These are phyloP conservation scores for Gracilaria vermiculophylla DNA, from an alignment of 23 red algal genomes.

Conservation along the genomic window DNA sequence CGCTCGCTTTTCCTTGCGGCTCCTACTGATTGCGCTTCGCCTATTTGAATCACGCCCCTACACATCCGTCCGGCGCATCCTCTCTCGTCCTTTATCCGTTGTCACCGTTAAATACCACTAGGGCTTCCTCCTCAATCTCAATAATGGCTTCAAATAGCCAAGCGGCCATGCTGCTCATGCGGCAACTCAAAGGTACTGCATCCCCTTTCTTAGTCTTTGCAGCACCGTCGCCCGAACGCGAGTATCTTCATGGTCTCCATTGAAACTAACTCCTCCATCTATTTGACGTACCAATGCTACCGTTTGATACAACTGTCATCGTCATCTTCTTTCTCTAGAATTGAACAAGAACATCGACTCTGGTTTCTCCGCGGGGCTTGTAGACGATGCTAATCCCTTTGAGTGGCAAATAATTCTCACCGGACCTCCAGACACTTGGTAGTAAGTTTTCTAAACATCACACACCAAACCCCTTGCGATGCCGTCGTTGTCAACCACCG, in stretches of 20 bases:
- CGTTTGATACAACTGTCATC: no score
- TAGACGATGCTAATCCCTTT: slow-evolving; percentile 95
- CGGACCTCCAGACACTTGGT: slow-evolving; percentile 90
- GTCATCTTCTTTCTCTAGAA: slow-evolving; percentile 40
- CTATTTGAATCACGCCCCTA: no score
- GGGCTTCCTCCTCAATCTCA: background rate
- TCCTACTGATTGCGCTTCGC: no score
- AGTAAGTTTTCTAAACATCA: no score
- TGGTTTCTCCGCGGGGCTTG: slow-evolving; percentile 94
- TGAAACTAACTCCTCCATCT: no score
- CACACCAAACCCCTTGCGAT: background rate
- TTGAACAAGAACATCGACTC: slow-evolving; percentile 92
- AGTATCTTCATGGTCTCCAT: no score
- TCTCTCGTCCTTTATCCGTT: background rate
- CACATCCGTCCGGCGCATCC: no score
- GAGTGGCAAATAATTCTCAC: slow-evolving; percentile 95
- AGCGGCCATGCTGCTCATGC: slow-evolving; percentile 90
- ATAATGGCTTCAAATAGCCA: slow-evolving; percentile 36
- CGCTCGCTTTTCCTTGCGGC: no score
- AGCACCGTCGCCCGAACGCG: no score
- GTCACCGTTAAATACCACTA: background rate
- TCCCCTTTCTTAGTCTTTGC: no score
- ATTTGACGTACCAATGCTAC: no score
- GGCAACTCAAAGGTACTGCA: slow-evolving; percentile 82
- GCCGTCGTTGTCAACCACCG: background rate